Percentiles rank a stretch among this genome's conserved stretches.
Conservation (phyloP, 2,329 filamentous ascomycete species). For the Diaporthe vaccinii region DNA sequence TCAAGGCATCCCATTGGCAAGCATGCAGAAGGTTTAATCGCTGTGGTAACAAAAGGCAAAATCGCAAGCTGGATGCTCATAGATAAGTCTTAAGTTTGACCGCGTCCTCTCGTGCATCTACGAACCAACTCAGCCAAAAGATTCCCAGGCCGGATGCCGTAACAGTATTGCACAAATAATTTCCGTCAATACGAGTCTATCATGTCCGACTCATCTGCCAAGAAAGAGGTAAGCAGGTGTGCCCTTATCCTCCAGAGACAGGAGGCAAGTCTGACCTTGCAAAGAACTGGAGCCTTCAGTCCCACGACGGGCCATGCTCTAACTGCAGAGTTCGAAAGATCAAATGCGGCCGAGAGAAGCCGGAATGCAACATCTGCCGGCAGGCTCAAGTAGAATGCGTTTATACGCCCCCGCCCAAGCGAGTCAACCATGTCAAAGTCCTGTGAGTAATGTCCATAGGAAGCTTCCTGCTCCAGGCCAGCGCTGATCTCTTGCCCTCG, state of each 20-base stretch:
- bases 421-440: conserved; percentile 21
- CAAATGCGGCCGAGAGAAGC: conserved; percentile 20
- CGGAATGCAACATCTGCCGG: conserved; percentile 1
- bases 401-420: conserved; percentile 8
- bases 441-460: neutral
- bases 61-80: neutral
- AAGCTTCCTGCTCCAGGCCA: too few relatives aligned
- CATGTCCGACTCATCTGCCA: conserved; percentile 16
- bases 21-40: neutral
- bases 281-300: conserved; percentile 17
- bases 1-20: neutral
- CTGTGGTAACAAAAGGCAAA: conserved; percentile 8
- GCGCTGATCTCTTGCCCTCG: neutral
- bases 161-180: neutral
- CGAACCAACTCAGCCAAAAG: neutral
- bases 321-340: conserved; percentile 19
- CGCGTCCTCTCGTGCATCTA: neutral
- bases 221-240: neutral
- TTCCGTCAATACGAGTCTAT: neutral
- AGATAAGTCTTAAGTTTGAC: conserved; percentile 23
- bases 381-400: conserved; percentile 17
- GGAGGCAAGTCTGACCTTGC: neutral
- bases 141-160: conserved; percentile 11
- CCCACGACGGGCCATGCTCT: conserved; percentile 21
- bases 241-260: neutral